Base-by-base conservation (phyloP, 23 red algal species). In the Gracilaria domingensis region DNA sequence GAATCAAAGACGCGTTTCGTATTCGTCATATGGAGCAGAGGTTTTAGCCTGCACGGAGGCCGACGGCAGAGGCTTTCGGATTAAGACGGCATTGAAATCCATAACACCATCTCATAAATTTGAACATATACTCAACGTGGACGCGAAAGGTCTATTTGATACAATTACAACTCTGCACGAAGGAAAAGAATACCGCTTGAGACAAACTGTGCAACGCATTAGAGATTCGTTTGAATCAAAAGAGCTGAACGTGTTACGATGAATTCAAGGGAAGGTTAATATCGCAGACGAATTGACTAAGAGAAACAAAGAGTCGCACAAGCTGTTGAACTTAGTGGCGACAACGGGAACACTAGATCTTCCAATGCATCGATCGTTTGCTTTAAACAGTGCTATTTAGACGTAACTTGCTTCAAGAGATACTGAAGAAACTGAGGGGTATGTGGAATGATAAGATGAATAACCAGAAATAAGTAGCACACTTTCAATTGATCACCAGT, bases 91-190 rank as follows among this genome's bases (percentile, higher is more conserved):
- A 56, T 16, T 54, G 8, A 28, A 26, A 24, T 59, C 79, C 12
- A 8, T 82, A 32, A 60, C 56, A 25, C 26, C 39, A 25, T 30
- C 9, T 14, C 11, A 82, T 30, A 25, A 82, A 8, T 30, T 82
- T 44, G 20, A 23, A 0, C 79, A 82, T 17, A 1, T 59, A 6
- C 48, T 82, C 8, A 55, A 32, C 23, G 79, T 82, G 11, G 1
- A 82, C 24, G 66, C 23, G 35, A 82, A 82, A 38, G 79, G 79
- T 0, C 2, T 82, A n/a, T 82, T 58, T 37, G 79, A 82, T 49
- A 82, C 79, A 0, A 61, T 82, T 8, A 82, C 79, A 0, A 82
- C 79, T 8, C 79, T 82, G 23, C 79, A 66, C n/a, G 79, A 82
- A 32, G 79, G 79, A 56, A 54, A n/a, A 23, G 79, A 82, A 9